A percentile compares a stretch with the other conserved stretches of the same genome.
phyloP scores from a whole-genome alignment of 2,329 filamentous ascomycete genomes.

The Dichotomopilus funicola region DNA sequence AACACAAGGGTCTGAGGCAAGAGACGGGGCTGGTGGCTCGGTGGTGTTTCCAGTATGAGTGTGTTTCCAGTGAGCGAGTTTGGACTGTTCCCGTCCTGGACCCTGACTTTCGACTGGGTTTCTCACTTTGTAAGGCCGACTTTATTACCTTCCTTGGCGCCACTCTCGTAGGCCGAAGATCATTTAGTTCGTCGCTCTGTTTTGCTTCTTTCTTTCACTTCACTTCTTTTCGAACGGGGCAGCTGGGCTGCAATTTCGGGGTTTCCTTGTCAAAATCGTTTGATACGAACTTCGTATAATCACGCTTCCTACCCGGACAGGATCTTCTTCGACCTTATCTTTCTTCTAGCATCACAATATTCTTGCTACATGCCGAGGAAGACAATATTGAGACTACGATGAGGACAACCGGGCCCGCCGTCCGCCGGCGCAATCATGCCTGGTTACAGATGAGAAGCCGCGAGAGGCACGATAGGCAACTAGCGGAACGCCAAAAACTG shows the following conservation, averaged over 20 bases:
- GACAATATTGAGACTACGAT: slow-evolving; percentile 4
- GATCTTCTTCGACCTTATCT: slow-evolving; percentile 3
- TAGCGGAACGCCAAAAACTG: slow-evolving; percentile 11
- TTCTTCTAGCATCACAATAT: neutral
- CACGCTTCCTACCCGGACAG: slow-evolving; percentile 7
- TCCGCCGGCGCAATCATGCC: slow-evolving; percentile 18
- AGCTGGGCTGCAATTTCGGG: slow-evolving; percentile 18
- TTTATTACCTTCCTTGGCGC: slow-evolving; percentile 13
- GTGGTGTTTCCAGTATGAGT: neutral
- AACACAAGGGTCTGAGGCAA: too few species aligned
- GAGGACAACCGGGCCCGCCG: slow-evolving; percentile 14
- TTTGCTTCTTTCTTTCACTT: slow-evolving; percentile 5
- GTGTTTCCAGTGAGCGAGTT: too few species aligned
- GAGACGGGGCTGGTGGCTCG: neutral
- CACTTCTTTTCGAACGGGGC: slow-evolving; percentile 7
- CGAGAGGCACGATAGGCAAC: slow-evolving; percentile 2
- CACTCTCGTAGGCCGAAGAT: slow-evolving; percentile 5
- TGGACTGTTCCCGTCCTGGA: too few species aligned
- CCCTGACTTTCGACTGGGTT: too few species aligned
- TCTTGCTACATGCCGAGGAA: neutral
- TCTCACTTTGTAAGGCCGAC: too few species aligned
- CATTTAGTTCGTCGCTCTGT: neutral
- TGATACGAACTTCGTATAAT: neutral
- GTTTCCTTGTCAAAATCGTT: neutral
- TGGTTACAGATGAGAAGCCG: slow-evolving; percentile 17